Conservation (phyloP, 164 flowering plant species). For the Sextonia rubra region DNA sequence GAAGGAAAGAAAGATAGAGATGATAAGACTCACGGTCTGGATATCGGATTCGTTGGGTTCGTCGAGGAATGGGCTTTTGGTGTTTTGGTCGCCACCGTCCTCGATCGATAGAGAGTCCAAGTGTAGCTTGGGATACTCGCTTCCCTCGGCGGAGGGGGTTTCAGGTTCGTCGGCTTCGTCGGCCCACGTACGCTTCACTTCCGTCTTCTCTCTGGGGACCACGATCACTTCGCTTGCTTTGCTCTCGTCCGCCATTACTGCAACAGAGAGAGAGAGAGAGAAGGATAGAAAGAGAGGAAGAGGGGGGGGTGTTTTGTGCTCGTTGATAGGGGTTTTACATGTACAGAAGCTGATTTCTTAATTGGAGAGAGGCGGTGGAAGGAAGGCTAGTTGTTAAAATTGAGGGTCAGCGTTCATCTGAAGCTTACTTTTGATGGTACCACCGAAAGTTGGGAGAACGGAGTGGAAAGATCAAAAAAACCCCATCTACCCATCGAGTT, state of each 20-base stretch:
- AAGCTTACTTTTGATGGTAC: no score
- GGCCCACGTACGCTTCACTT: constrained; percentile 22
- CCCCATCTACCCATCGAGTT: no score
- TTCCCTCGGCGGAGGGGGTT: neutral
- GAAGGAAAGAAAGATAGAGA: neutral
- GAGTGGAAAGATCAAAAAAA: no score
- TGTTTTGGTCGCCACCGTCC: constrained; percentile 16
- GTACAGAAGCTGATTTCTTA: no score
- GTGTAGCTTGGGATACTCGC: constrained; percentile 3
- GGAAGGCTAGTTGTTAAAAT: no score
- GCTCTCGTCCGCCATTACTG: constrained; percentile 7
- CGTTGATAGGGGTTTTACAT: no score
- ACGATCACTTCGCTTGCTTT: neutral
- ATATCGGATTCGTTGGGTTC: constrained; percentile 68
- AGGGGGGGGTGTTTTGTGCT: neutral
- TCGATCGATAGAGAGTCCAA: constrained; percentile 26
- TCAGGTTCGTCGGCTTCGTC: constrained; percentile 17
- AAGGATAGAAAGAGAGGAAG: no score
- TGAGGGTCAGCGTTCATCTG: no score
- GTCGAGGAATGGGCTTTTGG: constrained; percentile 26
- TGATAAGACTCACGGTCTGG: constrained; percentile 36
- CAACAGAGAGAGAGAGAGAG: neutral
- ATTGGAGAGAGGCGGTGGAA: no score
- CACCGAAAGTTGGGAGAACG: no score
- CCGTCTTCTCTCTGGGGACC: neutral